Evolutionary conservation across 2,329 filamentous ascomycete species (phyloP).

Genomic region (Aspergillus viridinutans): DNA sequence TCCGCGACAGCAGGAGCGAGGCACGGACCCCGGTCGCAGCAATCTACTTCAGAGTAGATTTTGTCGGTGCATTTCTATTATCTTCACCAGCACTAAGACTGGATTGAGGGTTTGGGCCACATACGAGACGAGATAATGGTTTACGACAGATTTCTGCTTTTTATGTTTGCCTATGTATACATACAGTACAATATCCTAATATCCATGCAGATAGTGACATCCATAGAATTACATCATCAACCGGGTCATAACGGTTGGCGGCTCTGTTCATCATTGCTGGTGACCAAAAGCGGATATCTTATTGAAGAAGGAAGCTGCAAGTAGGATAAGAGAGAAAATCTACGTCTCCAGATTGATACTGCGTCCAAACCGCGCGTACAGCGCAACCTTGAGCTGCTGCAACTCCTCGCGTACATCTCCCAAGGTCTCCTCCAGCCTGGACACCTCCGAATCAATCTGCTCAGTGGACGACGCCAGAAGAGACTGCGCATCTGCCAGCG

Average conservation of each 20-base stretch:
- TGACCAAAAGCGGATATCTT: background rate
- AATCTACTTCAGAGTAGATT: background rate
- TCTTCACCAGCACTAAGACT: background rate
- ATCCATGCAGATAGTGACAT: background rate
- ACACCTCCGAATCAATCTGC: constrained; percentile 72
- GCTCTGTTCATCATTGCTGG: background rate
- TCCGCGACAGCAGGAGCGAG: background rate
- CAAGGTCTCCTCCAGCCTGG: constrained; percentile 71
- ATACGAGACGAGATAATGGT: constrained; percentile 8
- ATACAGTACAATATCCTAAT: background rate
- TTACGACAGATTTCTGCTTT: constrained; percentile 14
- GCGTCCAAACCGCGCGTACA: constrained; percentile 92
- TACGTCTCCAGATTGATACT: constrained; percentile 95
- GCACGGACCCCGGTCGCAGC: background rate
- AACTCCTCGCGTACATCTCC: constrained; percentile 76
- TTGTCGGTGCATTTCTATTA: background rate
- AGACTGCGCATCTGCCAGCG: constrained; percentile 79
- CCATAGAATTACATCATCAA: background rate
- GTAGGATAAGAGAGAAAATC: constrained; percentile 17
- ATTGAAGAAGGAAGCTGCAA: constrained; percentile 1
- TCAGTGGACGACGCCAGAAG: constrained; percentile 69
- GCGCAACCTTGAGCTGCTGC: constrained; percentile 79
- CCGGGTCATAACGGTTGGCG: background rate
- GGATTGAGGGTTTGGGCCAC: background rate
- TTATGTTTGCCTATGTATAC: background rate